Evolutionary conservation across 306 rosid species (phyloP), one percentile per base, ranked within the genome.

Genomic region (Casuarina equisetifolia): DNA sequence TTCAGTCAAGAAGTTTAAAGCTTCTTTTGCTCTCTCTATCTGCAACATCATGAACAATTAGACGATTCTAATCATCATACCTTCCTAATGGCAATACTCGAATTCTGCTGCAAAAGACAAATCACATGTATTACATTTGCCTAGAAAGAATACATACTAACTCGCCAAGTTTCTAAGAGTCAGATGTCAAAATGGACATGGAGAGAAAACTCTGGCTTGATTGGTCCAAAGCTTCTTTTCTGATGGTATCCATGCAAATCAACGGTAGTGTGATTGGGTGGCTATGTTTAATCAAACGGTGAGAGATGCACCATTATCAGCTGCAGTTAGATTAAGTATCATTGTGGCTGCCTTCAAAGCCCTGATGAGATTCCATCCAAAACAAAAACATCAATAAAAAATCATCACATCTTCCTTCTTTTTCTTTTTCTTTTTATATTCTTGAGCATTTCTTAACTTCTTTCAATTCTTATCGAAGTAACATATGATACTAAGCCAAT

Each of bases 221-320:
- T 39, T 15, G 46, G 13, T 66, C 70, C 70, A 7, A 39, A 39
- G 70, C 49, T 6, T 17, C 70, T 40, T 2, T 38, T 39, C 70
- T 15, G 12, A 40, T 17, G 7, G 4, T 12, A 66, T 16, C 11
- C 8, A 32, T n/a, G 40, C 6, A 66, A 15, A 15, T 12, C 46
- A 3, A 66, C 7, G 70, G 6, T 16, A 17, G 46, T 40, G 32
- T 66, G 49, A 8, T 16, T 66, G 12, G 40, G 49, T 39, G 54
- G 64, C 19, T 55, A 35, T 45, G 17, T 80, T 13, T 44, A 25
- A 69, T 90, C 87, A 91, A 64, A 92, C 96, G 8, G 94, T 87
- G 70, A 92, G 96, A 74, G 98, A 90, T 17, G 97, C 91, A n/a
- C 98, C 98, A 55, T 94, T 94, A 82, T 94, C 97, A 0, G 97